These are phyloP conservation scores for Diaporthe citriasiana DNA, from an alignment of 2,329 filamentous ascomycete genomes.

Conservation along the genomic window DNA sequence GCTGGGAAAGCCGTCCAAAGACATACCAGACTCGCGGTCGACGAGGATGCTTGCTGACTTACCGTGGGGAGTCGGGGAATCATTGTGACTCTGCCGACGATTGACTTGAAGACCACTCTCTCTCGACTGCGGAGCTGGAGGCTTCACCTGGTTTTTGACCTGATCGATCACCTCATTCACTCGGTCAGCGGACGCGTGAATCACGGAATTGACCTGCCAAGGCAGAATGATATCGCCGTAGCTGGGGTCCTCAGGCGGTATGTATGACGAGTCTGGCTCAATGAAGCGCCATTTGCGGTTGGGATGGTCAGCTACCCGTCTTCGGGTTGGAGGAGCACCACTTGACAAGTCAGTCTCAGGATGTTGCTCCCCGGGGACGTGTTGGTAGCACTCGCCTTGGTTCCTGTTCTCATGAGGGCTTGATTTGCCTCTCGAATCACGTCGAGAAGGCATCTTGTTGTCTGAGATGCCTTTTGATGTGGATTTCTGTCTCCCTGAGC, in stretches of 20 bases:
- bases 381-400: not conserved
- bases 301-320: not conserved
- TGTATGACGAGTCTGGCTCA: not conserved
- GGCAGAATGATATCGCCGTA: not conserved
- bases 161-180: not conserved
- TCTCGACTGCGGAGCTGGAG: not conserved
- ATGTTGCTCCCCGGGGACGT: not conserved
- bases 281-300: not conserved
- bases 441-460: not conserved
- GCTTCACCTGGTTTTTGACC: not conserved
- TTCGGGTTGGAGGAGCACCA: not conserved
- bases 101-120: not conserved
- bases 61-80: not conserved
- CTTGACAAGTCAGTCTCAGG: not conserved
- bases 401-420: no score
- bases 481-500: not conserved
- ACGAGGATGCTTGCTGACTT: not conserved
- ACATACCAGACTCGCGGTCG: not conserved
- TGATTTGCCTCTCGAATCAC: not conserved
- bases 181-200: not conserved
- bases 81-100: not conserved
- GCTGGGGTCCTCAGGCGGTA: not conserved
- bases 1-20: slow-evolving; percentile 4
- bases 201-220: not conserved
- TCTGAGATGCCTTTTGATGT: not conserved